Conservation (phyloP, 768 basidiomycete genomes). For the Russula dissimulans region DNA sequence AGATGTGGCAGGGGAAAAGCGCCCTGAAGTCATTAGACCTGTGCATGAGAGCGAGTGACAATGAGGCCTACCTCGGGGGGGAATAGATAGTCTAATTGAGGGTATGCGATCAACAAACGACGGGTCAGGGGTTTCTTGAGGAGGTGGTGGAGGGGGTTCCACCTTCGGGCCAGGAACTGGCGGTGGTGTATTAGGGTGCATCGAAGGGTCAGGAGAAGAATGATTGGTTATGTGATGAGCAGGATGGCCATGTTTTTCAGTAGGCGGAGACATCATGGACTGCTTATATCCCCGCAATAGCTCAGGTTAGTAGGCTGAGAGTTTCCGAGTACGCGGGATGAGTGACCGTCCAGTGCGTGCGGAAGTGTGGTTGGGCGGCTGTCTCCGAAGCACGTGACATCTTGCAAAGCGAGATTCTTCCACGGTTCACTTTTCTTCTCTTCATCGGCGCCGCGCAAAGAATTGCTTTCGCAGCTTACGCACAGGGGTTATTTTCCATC, state of each 20-base stretch:
- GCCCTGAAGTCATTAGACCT: constrained; percentile 15
- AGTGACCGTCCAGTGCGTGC: no score
- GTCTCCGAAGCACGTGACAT: constrained; percentile 11
- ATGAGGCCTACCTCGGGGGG: constrained; percentile 3
- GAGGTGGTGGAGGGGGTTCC: constrained; percentile 12
- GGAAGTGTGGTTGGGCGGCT: background rate
- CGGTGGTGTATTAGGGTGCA: background rate
- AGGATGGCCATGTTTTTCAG: constrained; percentile 1
- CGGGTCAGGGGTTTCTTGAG: constrained; percentile 7
- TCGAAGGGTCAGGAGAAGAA: background rate
- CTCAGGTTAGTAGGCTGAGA: background rate
- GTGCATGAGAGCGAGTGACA: background rate
- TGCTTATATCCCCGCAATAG: background rate
- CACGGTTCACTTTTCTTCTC: constrained; percentile 19
- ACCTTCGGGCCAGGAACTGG: background rate
- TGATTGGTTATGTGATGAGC: background rate
- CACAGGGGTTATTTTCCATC: constrained; percentile 43
- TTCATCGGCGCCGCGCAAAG: constrained; percentile 52
- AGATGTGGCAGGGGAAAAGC: constrained; percentile 26
- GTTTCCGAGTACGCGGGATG: background rate
- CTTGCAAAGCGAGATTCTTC: background rate
- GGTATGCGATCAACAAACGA: constrained; percentile 14
- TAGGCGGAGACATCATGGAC: background rate
- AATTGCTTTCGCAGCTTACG: constrained; percentile 81
- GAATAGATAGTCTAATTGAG: constrained; percentile 14